phyloP scores from a whole-genome alignment of 495 filamentous ascomycete genomes.

The Lasiosphaeria ovina region DNA sequence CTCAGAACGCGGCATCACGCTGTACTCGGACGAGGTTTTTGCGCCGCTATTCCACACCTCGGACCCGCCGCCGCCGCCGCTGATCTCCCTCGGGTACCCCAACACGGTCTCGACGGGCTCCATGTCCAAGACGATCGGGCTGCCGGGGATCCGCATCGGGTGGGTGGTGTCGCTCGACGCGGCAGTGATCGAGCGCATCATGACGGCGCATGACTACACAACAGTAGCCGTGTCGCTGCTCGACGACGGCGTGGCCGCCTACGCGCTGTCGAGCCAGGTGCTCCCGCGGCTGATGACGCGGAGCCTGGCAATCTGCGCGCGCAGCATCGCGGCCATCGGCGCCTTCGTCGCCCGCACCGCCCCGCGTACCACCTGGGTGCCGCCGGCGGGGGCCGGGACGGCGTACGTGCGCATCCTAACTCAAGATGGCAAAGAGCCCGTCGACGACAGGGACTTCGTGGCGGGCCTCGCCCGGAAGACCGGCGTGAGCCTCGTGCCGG shows the following conservation, averaged over 20 bases:
- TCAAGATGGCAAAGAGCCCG: slow-evolving; percentile 45
- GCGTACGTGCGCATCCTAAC: slow-evolving; percentile 67
- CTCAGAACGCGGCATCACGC: slow-evolving; percentile 54
- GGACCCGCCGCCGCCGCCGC: slow-evolving; percentile 27
- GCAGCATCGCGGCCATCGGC: slow-evolving; percentile 63
- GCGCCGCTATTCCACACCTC: slow-evolving; percentile 71
- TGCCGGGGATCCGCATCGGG: slow-evolving; percentile 75
- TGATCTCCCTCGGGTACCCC: slow-evolving; percentile 62
- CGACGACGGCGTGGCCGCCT: slow-evolving; percentile 70
- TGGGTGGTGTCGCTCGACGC: slow-evolving; percentile 68
- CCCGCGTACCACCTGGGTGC: slow-evolving; percentile 61
- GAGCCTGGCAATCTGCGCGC: slow-evolving; percentile 66
- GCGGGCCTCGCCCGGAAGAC: slow-evolving; percentile 61
- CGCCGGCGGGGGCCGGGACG: slow-evolving; percentile 72
- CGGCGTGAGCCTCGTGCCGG: slow-evolving; percentile 76
- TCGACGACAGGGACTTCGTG: slow-evolving; percentile 71
- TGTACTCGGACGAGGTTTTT: slow-evolving; percentile 79
- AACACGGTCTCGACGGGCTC: slow-evolving; percentile 69
- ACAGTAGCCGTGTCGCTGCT: slow-evolving; percentile 75
- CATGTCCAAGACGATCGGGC: slow-evolving; percentile 75
- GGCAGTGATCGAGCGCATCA: slow-evolving; percentile 60
- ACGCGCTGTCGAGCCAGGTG: slow-evolving; percentile 58
- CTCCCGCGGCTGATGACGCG: slow-evolving; percentile 62
- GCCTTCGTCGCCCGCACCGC: slow-evolving; percentile 62
- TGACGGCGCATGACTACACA: slow-evolving; percentile 68